phyloP scores from a whole-genome alignment of 306 rosid species.

The Cicer chorassanicum region DNA sequence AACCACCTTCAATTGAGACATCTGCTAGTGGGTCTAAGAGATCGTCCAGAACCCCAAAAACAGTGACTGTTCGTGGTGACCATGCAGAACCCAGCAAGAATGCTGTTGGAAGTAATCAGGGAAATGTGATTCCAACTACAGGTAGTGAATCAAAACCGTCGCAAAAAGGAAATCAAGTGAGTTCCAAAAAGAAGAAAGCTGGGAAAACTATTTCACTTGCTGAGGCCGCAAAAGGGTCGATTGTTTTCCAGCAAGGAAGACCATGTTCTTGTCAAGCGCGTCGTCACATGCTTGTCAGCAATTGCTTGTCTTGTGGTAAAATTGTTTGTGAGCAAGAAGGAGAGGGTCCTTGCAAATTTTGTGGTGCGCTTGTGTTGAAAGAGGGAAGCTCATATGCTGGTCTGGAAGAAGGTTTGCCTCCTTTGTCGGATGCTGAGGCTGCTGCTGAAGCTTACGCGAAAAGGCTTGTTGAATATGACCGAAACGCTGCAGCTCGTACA shows the following conservation, averaged over 20 bases:
- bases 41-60: constrained; percentile 60
- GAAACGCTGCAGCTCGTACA: constrained; percentile 92
- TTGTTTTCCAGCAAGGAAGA: constrained; percentile 89
- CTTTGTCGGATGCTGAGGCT: constrained; percentile 71
- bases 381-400: constrained; percentile 95
- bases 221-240: constrained; percentile 89
- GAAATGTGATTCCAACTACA: constrained; percentile 47
- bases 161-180: constrained; percentile 66
- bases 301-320: constrained; percentile 93
- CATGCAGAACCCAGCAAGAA: constrained; percentile 56
- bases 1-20: constrained; percentile 69
- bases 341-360: constrained; percentile 93
- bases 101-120: constrained; percentile 45
- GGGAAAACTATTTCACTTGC: constrained; percentile 82
- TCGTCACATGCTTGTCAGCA: constrained; percentile 72
- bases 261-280: constrained; percentile 95
- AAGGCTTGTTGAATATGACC: constrained; percentile 89
- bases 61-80: constrained; percentile 41
- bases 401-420: constrained; percentile 72
- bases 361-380: constrained; percentile 86
- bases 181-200: constrained; percentile 79
- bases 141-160: constrained; percentile 51
- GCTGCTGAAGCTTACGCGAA: constrained; percentile 94
- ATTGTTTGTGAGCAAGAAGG: constrained; percentile 99
- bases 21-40: constrained; percentile 66